These are phyloP conservation scores for Lodderomyces oxycetoniae DNA, from an alignment of 1,139 yeast genomes.

Conservation along the genomic window DNA sequence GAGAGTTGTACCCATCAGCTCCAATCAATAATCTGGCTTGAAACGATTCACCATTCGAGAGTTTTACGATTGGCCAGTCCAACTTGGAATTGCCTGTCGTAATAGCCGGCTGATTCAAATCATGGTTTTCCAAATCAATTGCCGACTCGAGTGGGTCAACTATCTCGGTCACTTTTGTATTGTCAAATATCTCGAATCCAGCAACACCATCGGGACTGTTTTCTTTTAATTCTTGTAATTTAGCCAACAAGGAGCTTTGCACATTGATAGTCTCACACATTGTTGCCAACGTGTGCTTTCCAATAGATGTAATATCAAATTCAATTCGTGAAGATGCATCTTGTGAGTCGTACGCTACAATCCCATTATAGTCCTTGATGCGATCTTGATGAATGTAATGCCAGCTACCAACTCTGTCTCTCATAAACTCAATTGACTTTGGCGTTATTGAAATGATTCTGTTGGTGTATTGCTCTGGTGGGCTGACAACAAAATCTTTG, in stretches of 20 bases:
- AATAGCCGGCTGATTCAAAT: conserved; percentile 16
- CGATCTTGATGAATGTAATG: conserved; percentile 62
- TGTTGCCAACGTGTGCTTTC: conserved; percentile 49
- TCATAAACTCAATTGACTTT: conserved; percentile 61
- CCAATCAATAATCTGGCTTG: conserved; percentile 80
- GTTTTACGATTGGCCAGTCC: conserved; percentile 75
- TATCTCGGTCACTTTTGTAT: conserved; percentile 60
- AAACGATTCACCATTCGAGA: conserved; percentile 60
- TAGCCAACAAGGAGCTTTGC: conserved; percentile 61
- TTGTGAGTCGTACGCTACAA: conserved; percentile 80
- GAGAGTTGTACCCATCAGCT: conserved; percentile 95
- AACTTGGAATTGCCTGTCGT: conserved; percentile 24
- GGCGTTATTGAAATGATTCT: conserved; percentile 87
- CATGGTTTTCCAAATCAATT: conserved; percentile 15
- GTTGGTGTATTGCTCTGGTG: conserved; percentile 66
- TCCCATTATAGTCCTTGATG: conserved; percentile 72
- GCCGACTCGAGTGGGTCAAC: conserved; percentile 18
- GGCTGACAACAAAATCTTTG: conserved; percentile 44
- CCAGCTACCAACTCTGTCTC: conserved; percentile 70
- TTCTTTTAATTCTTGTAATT: conserved; percentile 50
- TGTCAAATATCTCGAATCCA: conserved; percentile 48
- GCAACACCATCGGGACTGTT: neutral
- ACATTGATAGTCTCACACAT: conserved; percentile 88
- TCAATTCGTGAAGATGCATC: conserved; percentile 60
- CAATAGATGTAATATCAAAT: conserved; percentile 57